Base-by-base conservation (phyloP, 495 filamentous ascomycete genomes). In the Aspergillus kassunensis region DNA sequence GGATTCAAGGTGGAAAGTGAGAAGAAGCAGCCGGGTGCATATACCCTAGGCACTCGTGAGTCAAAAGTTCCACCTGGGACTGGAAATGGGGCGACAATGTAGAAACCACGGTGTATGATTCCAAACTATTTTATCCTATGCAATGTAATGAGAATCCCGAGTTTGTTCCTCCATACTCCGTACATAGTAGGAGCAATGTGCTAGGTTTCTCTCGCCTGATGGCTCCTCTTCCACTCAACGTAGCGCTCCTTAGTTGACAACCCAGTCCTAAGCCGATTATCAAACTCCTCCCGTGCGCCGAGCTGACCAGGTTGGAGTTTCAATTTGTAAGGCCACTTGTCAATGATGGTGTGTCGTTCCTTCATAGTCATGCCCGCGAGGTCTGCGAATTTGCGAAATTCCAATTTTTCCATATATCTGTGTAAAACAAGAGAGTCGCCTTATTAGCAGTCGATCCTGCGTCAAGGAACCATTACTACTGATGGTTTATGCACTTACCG, bases 171-270 rank as follows among this genome's bases (percentile, higher is more conserved):
- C n/a, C n/a, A n/a, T n/a, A n/a, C n/a, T n/a, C n/a, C n/a, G n/a
- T n/a, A n/a, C n/a, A n/a, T n/a, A n/a, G n/a, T n/a, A n/a, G n/a
- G n/a, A n/a, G n/a, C n/a, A n/a, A n/a, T n/a, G n/a, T n/a, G n/a
- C n/a, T n/a, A n/a, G n/a, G n/a, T n/a, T n/a, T n/a, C n/a, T n/a
- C n/a, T n/a, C n/a, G n/a, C n/a, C n/a, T n/a, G n/a, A n/a, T n/a
- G n/a, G n/a, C n/a, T 27, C 40, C 34, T 25, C 54, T 61, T 63
- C 70, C 70, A 76, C 60, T 76, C 70, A 4, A 70, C 60, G 49
- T 66, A 73, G 1, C 67, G 58, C 49, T 74, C 65, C 21, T 54
- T 61, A 1, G 63, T 56, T 0, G 43, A 45, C 4, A 54, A 25
- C 13, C 42, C 35, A 7, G 40, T 33, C 0, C 51, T 39, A 13